Conservation (phyloP, 2,329 filamentous ascomycete genomes). For the Ascochyta pisi region DNA sequence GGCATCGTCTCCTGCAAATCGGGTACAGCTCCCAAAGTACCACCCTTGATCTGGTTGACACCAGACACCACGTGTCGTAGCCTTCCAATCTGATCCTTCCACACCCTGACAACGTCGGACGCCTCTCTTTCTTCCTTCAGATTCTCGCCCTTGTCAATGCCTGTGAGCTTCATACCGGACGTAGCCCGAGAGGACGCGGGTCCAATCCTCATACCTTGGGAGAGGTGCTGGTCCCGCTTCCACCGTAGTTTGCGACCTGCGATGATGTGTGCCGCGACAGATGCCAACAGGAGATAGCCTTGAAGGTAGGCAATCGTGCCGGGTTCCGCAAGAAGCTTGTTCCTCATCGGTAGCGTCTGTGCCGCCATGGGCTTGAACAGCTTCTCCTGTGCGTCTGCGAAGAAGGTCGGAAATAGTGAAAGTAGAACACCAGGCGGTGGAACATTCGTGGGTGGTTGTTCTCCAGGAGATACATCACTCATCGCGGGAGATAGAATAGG, state of each 20-base stretch:
- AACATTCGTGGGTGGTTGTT: slow-evolving; percentile 77
- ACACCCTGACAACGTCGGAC: slow-evolving; percentile 75
- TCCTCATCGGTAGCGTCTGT: slow-evolving; percentile 64
- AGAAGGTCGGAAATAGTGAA: slow-evolving; percentile 74
- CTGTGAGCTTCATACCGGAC: slow-evolving; percentile 89
- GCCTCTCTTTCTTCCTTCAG: slow-evolving; percentile 84
- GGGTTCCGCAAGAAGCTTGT: slow-evolving; percentile 68
- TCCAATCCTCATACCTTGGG: slow-evolving; percentile 86
- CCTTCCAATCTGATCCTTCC: slow-evolving; percentile 77
- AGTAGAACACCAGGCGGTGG: slow-evolving; percentile 87
- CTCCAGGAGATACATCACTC: slow-evolving; percentile 34
- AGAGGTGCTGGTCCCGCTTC: slow-evolving; percentile 85
- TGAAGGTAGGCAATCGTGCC: slow-evolving; percentile 68
- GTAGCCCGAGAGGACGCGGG: slow-evolving; percentile 70
- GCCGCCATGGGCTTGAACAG: slow-evolving; percentile 71
- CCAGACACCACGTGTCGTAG: slow-evolving; percentile 75
- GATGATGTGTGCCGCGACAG: slow-evolving; percentile 79
- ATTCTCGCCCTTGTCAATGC: slow-evolving; percentile 83
- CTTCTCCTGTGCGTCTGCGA: slow-evolving; percentile 68
- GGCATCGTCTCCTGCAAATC: slow-evolving; percentile 74
- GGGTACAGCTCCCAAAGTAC: slow-evolving; percentile 63
- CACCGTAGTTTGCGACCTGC: slow-evolving; percentile 85
- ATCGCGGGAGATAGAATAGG: slow-evolving; percentile 32
- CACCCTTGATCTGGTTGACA: slow-evolving; percentile 60
- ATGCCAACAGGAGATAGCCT: slow-evolving; percentile 68